Conservation (phyloP, 495 filamentous ascomycete species). For the Aspergillus sparsus region DNA sequence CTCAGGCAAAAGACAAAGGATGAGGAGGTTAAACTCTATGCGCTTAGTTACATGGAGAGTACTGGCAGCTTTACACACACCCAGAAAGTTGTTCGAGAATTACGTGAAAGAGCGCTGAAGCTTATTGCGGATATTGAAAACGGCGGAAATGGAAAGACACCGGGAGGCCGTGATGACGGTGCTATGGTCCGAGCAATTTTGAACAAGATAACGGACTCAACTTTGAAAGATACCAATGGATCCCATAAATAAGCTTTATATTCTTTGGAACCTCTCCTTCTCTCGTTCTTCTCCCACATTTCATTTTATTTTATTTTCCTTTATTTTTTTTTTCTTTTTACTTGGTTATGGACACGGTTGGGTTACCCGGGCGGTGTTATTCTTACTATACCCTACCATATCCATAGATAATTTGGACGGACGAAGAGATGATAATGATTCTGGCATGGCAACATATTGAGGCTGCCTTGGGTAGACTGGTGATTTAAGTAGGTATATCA, state of each 20-base stretch:
- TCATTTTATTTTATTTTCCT: not conserved
- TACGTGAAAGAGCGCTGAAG: slow-evolving; percentile 64
- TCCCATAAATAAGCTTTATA: slow-evolving; percentile 6
- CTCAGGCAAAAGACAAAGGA: slow-evolving; percentile 85
- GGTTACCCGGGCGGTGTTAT: too few relatives aligned
- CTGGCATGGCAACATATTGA: too few relatives aligned
- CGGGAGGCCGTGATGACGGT: slow-evolving; percentile 38
- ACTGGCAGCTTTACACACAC: slow-evolving; percentile 90
- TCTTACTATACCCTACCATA: too few relatives aligned
- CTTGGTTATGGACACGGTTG: not conserved
- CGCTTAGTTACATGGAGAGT: slow-evolving; percentile 86
- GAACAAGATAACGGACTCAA: slow-evolving; percentile 48
- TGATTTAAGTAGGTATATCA: not conserved
- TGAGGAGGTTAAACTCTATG: slow-evolving; percentile 87
- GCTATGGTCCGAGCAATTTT: slow-evolving; percentile 46
- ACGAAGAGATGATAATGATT: too few relatives aligned
- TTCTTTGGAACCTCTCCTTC: not conserved
- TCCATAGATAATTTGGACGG: too few relatives aligned
- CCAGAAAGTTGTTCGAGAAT: slow-evolving; percentile 62
- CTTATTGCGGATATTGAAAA: slow-evolving; percentile 69
- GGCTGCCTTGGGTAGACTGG: too few relatives aligned
- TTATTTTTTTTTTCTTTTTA: not conserved
- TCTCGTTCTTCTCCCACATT: not conserved
- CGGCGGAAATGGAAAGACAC: slow-evolving; percentile 38
- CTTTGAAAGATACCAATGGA: slow-evolving; percentile 31